A percentile compares a stretch with the other conserved stretches of the same genome.
These are phyloP conservation scores for Quercus phellos DNA, from an alignment of 331 rosid species.

Conservation along the genomic window DNA sequence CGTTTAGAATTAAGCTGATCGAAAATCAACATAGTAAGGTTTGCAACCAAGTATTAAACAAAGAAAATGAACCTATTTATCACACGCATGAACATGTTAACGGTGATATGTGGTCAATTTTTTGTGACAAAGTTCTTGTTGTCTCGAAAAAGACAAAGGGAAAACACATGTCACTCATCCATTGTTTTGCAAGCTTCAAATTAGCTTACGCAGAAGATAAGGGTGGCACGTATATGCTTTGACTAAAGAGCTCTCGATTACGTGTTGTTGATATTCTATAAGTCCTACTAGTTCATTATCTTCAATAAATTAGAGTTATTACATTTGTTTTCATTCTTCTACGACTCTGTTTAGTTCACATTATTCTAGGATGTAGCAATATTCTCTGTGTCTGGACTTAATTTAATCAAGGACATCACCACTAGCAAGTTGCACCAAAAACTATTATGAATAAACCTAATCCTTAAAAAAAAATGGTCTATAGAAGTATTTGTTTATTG, in stretches of 20 bases:
- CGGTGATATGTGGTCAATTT: background rate
- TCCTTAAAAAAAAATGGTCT: background rate
- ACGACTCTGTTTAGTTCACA: slow-evolving; percentile 11
- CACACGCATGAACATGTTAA: background rate
- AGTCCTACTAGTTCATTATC: background rate
- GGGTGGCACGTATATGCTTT: slow-evolving; percentile 18
- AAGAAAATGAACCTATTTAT: background rate
- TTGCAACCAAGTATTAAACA: no score
- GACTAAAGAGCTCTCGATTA: slow-evolving; percentile 12
- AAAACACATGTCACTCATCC: background rate
- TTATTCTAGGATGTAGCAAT: background rate
- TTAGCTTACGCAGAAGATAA: slow-evolving; percentile 25
- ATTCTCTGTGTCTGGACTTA: background rate
- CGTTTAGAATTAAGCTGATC: background rate
- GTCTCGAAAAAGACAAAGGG: background rate
- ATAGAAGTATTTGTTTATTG: background rate
- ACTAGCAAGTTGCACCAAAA: background rate
- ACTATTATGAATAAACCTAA: no score
- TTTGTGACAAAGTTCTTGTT: background rate
- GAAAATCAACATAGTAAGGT: no score
- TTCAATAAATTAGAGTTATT: slow-evolving; percentile 11
- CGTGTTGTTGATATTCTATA: background rate
- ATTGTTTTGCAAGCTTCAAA: background rate
- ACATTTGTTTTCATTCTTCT: slow-evolving; percentile 21
- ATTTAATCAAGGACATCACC: background rate